Evolutionary conservation across 1,139 yeast species (phyloP), one percentile per base, ranked within the genome.

Genomic region (Diutina pseudorugosa): DNA sequence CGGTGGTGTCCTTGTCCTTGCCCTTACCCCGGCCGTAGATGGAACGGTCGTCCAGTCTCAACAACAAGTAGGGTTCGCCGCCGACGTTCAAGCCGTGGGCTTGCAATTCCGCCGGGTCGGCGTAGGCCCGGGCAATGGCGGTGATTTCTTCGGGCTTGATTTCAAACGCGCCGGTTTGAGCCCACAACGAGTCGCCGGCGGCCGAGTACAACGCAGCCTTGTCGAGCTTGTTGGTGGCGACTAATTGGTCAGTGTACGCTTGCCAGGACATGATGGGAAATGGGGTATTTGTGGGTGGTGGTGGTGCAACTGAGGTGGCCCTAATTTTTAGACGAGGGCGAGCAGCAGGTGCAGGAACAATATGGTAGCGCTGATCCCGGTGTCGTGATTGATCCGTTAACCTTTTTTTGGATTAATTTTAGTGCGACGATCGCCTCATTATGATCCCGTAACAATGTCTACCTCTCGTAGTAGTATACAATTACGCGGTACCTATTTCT

Each of bases 151-250:
- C 72, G 21, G 83, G 79, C 53, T 79, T 77, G 61, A 90, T 80
- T 59, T 79, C 74, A 62, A 88, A 80, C 52, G 80, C 80, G 55
- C 87, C 77, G 23, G 95, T 76, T 62, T 84, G 81, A 25, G 98
- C 98, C 98, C 98, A 93, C 55, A 83, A 80, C 41, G 96, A 80
- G 67, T 91, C 96, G 49, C 98, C 98, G 12, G 95, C 96, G 60
- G 86, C 83, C 16, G 97, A 91, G 72, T 86, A 90, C 61, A 93
- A 82, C 52, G 95, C 94, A 41, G 98, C 96, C 69, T 83, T 82
- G 72, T 91, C 97, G 61, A 93, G 76, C 68, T 87, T 88, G 59
- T 89, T 89, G 54, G 96, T 84, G 54, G 83, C 85, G 61, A 85
- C 73, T 61, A 93, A 81, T 71, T 90, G 90, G 68, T 93, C 98